phyloP scores from a whole-genome alignment of 2,329 filamentous ascomycete genomes.

The Bipolaris oryzae region DNA sequence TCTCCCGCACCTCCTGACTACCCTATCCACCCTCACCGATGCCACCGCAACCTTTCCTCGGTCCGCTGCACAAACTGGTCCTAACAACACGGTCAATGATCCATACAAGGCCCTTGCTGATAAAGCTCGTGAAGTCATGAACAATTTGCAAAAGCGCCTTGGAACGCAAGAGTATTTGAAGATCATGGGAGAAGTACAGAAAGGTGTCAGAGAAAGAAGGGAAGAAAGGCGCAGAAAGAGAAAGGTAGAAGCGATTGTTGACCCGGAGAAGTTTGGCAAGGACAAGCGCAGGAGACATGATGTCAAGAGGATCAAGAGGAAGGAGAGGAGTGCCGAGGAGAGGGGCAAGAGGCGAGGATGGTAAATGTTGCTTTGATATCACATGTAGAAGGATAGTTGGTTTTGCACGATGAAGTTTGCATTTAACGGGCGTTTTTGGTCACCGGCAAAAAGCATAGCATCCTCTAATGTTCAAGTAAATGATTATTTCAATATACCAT shows the following conservation, averaged over 20 bases:
- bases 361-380: conserved; percentile 45
- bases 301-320: conserved; percentile 60
- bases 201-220: conserved; percentile 72
- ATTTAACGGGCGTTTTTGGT: background rate
- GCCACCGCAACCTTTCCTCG: conserved; percentile 73
- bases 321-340: conserved; percentile 76
- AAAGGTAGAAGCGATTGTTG: conserved; percentile 82
- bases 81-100: conserved; percentile 55
- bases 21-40: conserved; percentile 84
- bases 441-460: background rate
- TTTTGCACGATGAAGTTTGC: background rate
- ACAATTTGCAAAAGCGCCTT: conserved; percentile 81
- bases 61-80: conserved; percentile 69
- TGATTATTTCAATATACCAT: background rate
- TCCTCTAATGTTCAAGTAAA: background rate
- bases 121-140: conserved; percentile 77
- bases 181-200: conserved; percentile 73
- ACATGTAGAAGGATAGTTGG: background rate
- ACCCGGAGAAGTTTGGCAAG: conserved; percentile 76
- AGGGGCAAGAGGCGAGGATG: conserved; percentile 74
- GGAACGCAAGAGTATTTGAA: conserved; percentile 81
- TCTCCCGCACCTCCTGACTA: conserved; percentile 68
- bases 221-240: conserved; percentile 81
- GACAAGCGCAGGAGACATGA: conserved; percentile 78
- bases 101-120: conserved; percentile 73